Evolutionary conservation across 2,329 filamentous ascomycete species (phyloP).

Genomic region (Tolypocladium guangdongense): DNA sequence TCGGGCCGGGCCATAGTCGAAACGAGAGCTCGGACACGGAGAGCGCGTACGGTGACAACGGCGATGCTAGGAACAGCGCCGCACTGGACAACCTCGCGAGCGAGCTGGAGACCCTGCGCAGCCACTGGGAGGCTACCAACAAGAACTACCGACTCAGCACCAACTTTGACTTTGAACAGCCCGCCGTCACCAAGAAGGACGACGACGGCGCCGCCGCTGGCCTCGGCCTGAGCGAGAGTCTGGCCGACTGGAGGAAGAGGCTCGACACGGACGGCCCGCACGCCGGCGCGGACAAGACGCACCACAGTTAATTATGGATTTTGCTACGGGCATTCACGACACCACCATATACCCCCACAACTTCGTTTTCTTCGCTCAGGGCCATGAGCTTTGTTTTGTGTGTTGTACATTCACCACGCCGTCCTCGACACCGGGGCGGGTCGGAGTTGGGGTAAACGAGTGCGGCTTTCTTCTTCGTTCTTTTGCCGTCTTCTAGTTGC

Average conservation of each 20-base stretch:
- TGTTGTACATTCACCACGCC: slow-evolving; percentile 1
- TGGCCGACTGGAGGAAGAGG: slow-evolving; percentile 71
- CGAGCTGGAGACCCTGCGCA: slow-evolving; percentile 82
- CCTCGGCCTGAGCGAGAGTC: slow-evolving; percentile 53
- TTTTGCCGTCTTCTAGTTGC: background rate
- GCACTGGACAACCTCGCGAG: slow-evolving; percentile 85
- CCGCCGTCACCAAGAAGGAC: slow-evolving; percentile 26
- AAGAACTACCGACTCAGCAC: slow-evolving; percentile 89
- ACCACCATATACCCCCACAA: slow-evolving; percentile 16
- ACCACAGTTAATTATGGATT: slow-evolving; percentile 14
- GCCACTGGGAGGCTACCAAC: slow-evolving; percentile 91
- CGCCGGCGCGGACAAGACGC: slow-evolving; percentile 16
- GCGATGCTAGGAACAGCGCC: slow-evolving; percentile 43
- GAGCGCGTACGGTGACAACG: slow-evolving; percentile 49
- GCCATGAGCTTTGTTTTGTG: slow-evolving; percentile 4
- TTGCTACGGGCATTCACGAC: slow-evolving; percentile 17
- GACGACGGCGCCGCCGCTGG: slow-evolving; percentile 30
- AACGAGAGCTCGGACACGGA: slow-evolving; percentile 49
- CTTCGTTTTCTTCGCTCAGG: slow-evolving; percentile 12
- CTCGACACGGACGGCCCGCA: slow-evolving; percentile 45
- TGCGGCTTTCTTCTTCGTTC: background rate
- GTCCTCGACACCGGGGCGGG: background rate
- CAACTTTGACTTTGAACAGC: slow-evolving; percentile 70
- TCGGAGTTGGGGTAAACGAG: slow-evolving; percentile 1
- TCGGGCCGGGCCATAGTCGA: slow-evolving; percentile 31